Evolutionary conservation across 169 alveolate species (phyloP).

Genomic region (Plasmodium blacklocki): DNA sequence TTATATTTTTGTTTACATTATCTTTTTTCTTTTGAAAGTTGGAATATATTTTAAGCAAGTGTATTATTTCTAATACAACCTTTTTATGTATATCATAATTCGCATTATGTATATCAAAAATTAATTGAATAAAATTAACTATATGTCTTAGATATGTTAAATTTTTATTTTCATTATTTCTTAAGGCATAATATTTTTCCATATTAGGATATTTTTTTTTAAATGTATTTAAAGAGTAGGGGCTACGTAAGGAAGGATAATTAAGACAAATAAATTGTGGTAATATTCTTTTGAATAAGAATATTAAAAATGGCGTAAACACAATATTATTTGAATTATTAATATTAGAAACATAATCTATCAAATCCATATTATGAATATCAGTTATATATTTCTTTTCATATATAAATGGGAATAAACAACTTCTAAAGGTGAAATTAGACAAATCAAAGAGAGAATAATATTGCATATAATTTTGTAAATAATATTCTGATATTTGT

Average conservation of each 20-base stretch:
- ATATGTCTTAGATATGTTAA: conserved; percentile 55
- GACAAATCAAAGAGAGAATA: conserved; percentile 64
- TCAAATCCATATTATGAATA: conserved; percentile 1
- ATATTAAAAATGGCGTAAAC: conserved; percentile 66
- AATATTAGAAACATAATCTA: conserved; percentile 2
- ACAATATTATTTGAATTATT: conserved; percentile 25
- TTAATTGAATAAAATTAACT: conserved; percentile 43
- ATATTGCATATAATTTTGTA: conserved; percentile 55
- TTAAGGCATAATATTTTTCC: conserved; percentile 24
- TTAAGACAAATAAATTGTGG: conserved; percentile 73
- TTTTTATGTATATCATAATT: conserved; percentile 63
- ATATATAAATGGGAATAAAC: conserved; percentile 48
- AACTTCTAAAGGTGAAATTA: conserved; percentile 55
- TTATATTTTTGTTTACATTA: background rate
- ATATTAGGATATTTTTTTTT: conserved; percentile 22
- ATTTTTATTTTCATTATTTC: conserved; percentile 38
- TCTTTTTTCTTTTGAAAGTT: conserved; percentile 70
- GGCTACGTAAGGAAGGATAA: conserved; percentile 43
- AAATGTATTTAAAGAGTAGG: conserved; percentile 15
- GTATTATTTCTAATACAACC: conserved; percentile 60
- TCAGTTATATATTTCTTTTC: conserved; percentile 13
- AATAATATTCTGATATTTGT: conserved; percentile 72
- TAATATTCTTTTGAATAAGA: conserved; percentile 60
- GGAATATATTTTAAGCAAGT: conserved; percentile 32
- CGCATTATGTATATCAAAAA: conserved; percentile 57